Evolutionary conservation across 176 grass and related monocot genomes (phyloP).

Genomic region (Zea mays): Zm-B73-REFERENCE-NAM-5.0 NC_050096.1:255451001-255451500

Average conservation of each 20-base stretch:
- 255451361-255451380: background rate
- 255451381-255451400: conserved; percentile 36
- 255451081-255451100: background rate
- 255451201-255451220: conserved; percentile 54
- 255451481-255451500: conserved; percentile 22
- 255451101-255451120: background rate
- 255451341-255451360: background rate
- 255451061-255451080: background rate
- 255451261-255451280: background rate
- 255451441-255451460: background rate
- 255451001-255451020: background rate
- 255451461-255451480: background rate
- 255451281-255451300: background rate
- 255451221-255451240: background rate
- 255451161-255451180: background rate
- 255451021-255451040: background rate
- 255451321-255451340: background rate
- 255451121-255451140: background rate
- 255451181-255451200: conserved; percentile 39
- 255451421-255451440: background rate
- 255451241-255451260: background rate
- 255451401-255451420: conserved; percentile 36
- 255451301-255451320: background rate
- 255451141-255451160: background rate
- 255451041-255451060: conserved; percentile 8